Evolutionary conservation across 176 grass and related monocot genomes (phyloP).

Genomic region (Rhynchospora pubera): DNA sequence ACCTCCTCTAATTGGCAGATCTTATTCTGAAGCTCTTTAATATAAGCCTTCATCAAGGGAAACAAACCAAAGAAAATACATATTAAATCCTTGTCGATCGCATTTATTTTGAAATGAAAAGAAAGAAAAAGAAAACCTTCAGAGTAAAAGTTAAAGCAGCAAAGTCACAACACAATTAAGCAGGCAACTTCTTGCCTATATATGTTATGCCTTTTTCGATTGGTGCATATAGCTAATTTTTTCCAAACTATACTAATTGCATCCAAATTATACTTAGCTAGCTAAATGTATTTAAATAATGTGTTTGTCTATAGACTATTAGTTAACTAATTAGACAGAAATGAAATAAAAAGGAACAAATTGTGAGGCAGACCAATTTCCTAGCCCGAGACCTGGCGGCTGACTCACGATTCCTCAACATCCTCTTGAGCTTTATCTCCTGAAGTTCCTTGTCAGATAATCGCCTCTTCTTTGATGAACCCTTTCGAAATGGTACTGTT

Average conservation of each 20-base stretch:
- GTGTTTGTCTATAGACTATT: not conserved
- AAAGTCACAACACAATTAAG: not conserved
- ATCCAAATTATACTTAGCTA: not conserved
- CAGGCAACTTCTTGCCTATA: too few relatives aligned
- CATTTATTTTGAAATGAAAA: not conserved
- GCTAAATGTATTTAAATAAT: not conserved
- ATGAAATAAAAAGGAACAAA: not conserved
- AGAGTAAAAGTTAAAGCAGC: not conserved
- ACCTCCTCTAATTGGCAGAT: conserved; percentile 4
- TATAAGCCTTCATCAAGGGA: not conserved
- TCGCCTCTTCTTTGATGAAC: not conserved
- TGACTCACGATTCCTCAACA: conserved; percentile 11
- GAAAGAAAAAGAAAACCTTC: not conserved
- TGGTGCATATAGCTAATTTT: not conserved
- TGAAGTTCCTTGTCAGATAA: not conserved
- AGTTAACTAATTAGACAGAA: not conserved
- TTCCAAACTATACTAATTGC: not conserved
- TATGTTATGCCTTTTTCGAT: not conserved
- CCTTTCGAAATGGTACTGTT: not conserved
- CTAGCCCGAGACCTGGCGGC: conserved; percentile 8
- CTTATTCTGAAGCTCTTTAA: conserved; percentile 18
- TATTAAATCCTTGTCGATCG: not conserved
- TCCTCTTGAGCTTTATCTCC: conserved; percentile 7
- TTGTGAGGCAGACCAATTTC: not conserved
- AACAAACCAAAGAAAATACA: not conserved